These are phyloP conservation scores for Coprinopsis sp. DNA, from an alignment of 768 basidiomycete species.

Conservation along the genomic window DNA sequence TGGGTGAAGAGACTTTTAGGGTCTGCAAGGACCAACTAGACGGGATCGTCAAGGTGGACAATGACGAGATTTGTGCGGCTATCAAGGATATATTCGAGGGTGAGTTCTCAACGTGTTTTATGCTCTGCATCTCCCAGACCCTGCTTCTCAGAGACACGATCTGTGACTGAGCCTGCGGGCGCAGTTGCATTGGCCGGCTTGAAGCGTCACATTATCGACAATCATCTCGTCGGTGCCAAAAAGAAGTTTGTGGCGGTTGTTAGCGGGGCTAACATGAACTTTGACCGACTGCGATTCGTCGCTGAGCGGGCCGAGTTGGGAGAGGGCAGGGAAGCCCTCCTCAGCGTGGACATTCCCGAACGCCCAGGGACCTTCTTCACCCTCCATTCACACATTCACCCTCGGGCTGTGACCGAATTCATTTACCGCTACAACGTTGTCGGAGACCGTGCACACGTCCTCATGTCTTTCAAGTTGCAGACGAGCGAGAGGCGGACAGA, in stretches of 20 bases:
- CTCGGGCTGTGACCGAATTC: constrained; percentile 92
- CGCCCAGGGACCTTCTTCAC: constrained; percentile 88
- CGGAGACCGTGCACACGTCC: constrained; percentile 71
- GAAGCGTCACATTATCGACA: constrained; percentile 79
- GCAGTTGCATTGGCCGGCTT: constrained; percentile 89
- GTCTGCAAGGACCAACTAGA: constrained; percentile 85
- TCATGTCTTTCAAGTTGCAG: constrained; percentile 85
- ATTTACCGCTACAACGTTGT: constrained; percentile 82
- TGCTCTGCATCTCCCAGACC: constrained; percentile 1
- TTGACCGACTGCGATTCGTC: constrained; percentile 94
- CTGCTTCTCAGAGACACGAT: constrained; percentile 72
- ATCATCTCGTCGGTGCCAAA: constrained; percentile 75
- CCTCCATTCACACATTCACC: constrained; percentile 83
- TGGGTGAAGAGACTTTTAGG: constrained; percentile 92
- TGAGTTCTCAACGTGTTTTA: constrained; percentile 27
- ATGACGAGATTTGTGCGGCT: constrained; percentile 96
- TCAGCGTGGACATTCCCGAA: constrained; percentile 95
- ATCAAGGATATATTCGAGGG: constrained; percentile 99
- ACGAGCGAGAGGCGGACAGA: constrained; percentile 55
- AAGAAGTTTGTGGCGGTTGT: constrained; percentile 89
- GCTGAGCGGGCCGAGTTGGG: constrained; percentile 97
- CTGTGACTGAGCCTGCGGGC: constrained; percentile 94
- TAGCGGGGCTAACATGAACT: constrained; percentile 99
- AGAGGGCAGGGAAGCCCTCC: constrained; percentile 88
- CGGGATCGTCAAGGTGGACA: constrained; percentile 77